Evolutionary conservation across 768 basidiomycete genomes (phyloP), one percentile per base, ranked within the genome.

Genomic region (Mrakia frigida): DNA sequence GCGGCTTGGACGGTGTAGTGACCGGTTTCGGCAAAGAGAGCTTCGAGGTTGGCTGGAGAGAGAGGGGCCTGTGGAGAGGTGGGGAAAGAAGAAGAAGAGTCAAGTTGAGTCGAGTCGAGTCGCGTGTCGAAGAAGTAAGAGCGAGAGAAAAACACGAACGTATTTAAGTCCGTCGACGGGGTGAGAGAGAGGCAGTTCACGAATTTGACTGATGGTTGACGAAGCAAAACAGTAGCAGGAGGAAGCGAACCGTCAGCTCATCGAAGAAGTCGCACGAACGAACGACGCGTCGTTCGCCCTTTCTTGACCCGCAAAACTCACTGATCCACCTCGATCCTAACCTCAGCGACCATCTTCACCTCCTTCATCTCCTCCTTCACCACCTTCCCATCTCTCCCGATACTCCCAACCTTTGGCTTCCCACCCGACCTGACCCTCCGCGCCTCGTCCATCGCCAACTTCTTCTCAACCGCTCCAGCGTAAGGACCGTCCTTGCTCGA

Each of bases 391-490:
- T 68, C 65, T 33, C 6, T 25, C 9, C 35, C 65, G n/a, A 35
- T 68, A 23, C 25, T 37, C 35, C 35, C 65, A 4, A 39, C 35
- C 39, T 10, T 43, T 9, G 65, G 33, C 39, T 68, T 68, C 65
- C 18, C 37, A 4, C 65, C 65, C 3, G 39, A 18, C 39, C 18
- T 16, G 7, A 68, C 39, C 65, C 65, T 39, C 65, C 10, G 43
- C 39, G 65, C 65, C 65, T 68, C 65, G 13, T 68, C 35, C 65
- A 39, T 23, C 9, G 39, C 35, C 37, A 39, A 23, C 65, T 68
- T 68, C 65, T 68, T 68, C 65, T 68, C 35, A 1, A 68, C 65
- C 18, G 37, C 65, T 68, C 65, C 65, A 37, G 65, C 65, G 5
- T 6, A 37, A 6, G 65, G 37, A 21, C 65, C 65, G 35, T 39